phyloP scores from a whole-genome alignment of 2,329 filamentous ascomycete genomes.

The Emmonsiellopsis sp. region DNA sequence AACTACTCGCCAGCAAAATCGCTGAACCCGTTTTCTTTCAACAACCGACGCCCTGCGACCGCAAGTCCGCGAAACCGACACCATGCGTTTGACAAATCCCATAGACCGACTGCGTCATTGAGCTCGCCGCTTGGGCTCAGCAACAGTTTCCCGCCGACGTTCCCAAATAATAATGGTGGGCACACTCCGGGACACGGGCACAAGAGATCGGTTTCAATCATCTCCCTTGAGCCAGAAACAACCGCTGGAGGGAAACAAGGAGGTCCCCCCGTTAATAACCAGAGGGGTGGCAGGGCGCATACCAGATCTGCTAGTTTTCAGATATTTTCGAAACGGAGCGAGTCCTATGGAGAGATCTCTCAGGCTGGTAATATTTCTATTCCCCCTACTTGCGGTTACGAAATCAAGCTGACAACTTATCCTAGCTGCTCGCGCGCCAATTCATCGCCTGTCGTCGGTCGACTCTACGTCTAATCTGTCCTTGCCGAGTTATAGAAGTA shows the following conservation, averaged over 20 bases:
- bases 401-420: neutral
- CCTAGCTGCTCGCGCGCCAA: conserved; percentile 25
- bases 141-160: conserved; percentile 31
- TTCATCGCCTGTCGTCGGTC: conserved; percentile 22
- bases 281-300: conserved; percentile 56
- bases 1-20: conserved; percentile 32
- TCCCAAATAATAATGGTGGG: conserved; percentile 13
- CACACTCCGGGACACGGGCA: conserved; percentile 48
- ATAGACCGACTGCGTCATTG: conserved; percentile 32
- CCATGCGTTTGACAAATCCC: conserved; percentile 18
- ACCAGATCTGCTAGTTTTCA: conserved; percentile 74
- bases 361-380: conserved; percentile 27
- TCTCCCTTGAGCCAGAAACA: conserved; percentile 58
- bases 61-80: conserved; percentile 20
- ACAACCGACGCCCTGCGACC: conserved; percentile 27
- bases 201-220: conserved; percentile 70
- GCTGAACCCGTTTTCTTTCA: conserved; percentile 27
- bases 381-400: neutral
- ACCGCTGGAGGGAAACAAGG: conserved; percentile 22
- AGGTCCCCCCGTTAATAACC: conserved; percentile 24
- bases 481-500: conserved; percentile 23
- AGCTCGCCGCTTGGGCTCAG: conserved; percentile 30
- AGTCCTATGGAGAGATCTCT: conserved; percentile 30
- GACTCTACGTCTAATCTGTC: conserved; percentile 24
- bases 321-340: conserved; percentile 48